phyloP scores from a whole-genome alignment of 257 asterid species.

The Jasminum sambac region DNA sequence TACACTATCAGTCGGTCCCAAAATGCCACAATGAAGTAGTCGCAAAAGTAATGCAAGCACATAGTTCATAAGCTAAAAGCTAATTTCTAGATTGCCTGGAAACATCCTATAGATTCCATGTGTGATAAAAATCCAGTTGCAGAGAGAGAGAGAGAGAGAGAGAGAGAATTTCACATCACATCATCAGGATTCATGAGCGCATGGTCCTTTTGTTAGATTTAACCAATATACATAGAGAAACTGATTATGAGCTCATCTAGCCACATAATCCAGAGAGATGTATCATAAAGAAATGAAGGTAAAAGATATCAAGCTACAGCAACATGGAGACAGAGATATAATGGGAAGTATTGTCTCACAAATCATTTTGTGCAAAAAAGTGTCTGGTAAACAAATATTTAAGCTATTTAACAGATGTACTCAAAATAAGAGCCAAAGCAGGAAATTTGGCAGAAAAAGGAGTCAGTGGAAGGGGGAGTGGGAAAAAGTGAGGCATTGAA shows the following conservation, averaged over 20 bases:
- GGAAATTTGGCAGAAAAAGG: conserved; percentile 7
- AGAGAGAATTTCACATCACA: conserved; percentile 4
- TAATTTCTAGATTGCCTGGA: conserved; percentile 2
- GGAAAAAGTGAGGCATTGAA: background rate
- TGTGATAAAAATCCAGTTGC: background rate
- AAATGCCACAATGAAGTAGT: conserved; percentile 23
- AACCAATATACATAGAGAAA: background rate
- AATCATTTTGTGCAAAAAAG: conserved; percentile 6
- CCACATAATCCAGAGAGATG: conserved; percentile 11
- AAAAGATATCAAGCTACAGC: conserved; percentile 10
- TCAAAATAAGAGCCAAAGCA: conserved; percentile 3
- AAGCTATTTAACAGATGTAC: conserved; percentile 15
- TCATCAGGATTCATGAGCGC: background rate
- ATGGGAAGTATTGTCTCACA: conserved; percentile 15
- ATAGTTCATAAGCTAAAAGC: conserved; percentile 6
- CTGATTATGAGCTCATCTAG: conserved; percentile 20
- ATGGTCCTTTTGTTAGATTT: background rate
- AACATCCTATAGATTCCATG: conserved; percentile 2
- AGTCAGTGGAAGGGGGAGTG: conserved; percentile 18
- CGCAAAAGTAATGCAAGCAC: conserved; percentile 10
- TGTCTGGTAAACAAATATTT: background rate
- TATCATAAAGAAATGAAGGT: conserved; percentile 5
- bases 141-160: background rate
- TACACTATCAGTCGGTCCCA: conserved; percentile 26
- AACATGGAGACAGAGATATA: conserved; percentile 11